These are phyloP conservation scores for Phialophora tarda DNA, from an alignment of 2,329 filamentous ascomycete genomes.

Conservation along the genomic window DNA sequence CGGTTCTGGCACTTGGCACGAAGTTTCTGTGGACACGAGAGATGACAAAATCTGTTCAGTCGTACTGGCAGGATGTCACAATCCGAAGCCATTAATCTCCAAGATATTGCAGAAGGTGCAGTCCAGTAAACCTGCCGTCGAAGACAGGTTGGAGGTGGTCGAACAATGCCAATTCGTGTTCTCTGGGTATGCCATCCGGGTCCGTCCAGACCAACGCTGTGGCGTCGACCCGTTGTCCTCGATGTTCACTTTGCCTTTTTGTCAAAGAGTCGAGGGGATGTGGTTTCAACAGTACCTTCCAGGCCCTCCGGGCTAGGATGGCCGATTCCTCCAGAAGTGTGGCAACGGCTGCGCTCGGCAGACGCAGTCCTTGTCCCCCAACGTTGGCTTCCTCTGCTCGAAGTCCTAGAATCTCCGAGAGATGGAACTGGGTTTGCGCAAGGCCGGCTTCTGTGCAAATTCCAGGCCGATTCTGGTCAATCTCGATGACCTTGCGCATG, in stretches of 20 bases:
- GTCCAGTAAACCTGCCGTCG: constrained; percentile 5
- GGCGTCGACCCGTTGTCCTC: not conserved
- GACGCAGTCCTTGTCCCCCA: not conserved
- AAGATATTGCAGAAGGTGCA: constrained; percentile 5
- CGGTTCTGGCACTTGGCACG: not conserved
- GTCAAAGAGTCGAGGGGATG: constrained; percentile 1
- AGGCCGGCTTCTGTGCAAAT: constrained; percentile 2
- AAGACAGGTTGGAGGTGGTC: constrained; percentile 7
- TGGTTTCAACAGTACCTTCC: not conserved
- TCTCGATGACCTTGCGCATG: not conserved
- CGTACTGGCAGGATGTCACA: constrained; percentile 11
- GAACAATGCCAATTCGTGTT: constrained; percentile 9
- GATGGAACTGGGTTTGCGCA: constrained; percentile 10
- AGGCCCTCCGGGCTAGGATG: not conserved
- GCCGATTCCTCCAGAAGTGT: not conserved
- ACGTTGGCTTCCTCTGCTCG: not conserved
- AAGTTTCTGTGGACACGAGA: constrained; percentile 15
- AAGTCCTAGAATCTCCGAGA: not conserved
- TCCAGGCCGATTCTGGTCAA: not conserved
- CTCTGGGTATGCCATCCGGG: not conserved
- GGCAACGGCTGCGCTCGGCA: not conserved
- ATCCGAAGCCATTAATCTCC: not conserved
- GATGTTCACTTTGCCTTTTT: not conserved
- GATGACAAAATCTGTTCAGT: constrained; percentile 9
- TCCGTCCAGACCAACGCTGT: no score